Evolutionary conservation across 1,284 basidiomycete genomes (phyloP), one percentile per base, ranked within the genome.

Genomic region (Xanthoconium separans): DNA sequence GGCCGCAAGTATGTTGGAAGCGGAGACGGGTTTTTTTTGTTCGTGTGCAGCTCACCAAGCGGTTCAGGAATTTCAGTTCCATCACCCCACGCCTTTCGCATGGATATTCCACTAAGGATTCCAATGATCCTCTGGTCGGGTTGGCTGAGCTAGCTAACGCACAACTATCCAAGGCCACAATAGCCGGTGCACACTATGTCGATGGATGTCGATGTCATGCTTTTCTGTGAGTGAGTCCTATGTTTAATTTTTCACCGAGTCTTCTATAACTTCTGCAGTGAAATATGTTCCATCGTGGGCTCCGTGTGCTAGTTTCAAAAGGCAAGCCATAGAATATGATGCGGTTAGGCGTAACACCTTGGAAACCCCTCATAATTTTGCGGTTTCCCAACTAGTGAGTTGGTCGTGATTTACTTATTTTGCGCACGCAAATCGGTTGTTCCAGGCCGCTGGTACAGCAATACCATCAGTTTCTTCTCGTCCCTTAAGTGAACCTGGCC

Each of bases 251-350:
- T 10, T 13, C 36, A n/a, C 4, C 16, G n/a, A 37, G 36, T 8
- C 8, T 0, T 9, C 36, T 37, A n/a, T 0, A 37, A 13, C n/a
- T n/a, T 37, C n/a, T 37, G 5, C 4, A 84, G 82, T 85, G 60
- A 75, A 75, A 47, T 73, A 83, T 60, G 56, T 85, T 18, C 84
- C 84, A 4, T 64, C 70, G 8, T 85, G 84, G 82, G 73, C 83
- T 57, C 84, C 84, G 15, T 82, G 83, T 30, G 79, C 81, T 4
- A 72, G 73, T 18, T 85, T 84, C 69, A 77, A 79, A 59, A 73
- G 61, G 53, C 76, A 66, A 44, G 81, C 82, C 5, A 70, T 70
- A 36, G 62, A 68, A 43, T 81, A 80, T 74, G 71, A 74, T 18
- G 62, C 64, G 12, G 79, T 77, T 10, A 66, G 82, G 47, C 56